Evolutionary conservation across 768 basidiomycete genomes (phyloP), one percentile per base, ranked within the genome.

Genomic region (Lepiota subincarnata): DNA sequence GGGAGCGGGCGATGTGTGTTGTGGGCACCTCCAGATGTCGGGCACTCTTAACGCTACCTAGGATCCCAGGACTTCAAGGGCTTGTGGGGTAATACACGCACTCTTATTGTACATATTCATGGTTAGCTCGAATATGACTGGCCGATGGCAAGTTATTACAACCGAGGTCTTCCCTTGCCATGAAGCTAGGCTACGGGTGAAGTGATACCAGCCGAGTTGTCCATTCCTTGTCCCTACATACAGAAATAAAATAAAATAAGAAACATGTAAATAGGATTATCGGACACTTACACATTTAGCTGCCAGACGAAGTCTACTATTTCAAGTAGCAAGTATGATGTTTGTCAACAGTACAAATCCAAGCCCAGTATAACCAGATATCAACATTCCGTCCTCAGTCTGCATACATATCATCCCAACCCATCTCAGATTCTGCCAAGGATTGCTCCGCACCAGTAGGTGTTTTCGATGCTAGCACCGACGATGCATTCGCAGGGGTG

Each of bases 1-100:
- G 91, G 67, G 1, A 87, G 83, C 55, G 91, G 91, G 22, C 76
- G 87, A 49, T 92, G 90, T 64, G 79, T 88, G 11, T 68, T 93
- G 10, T 93, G 91, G 91, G 89, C 85, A 26, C 80, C 79, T 7
- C 55, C 48, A 13, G 64, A 64, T 47, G 59, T 60, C 48, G 60
- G 57, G 54, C n/a, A 28, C 31, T 55, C 36, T 43, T 45, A 31
- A 50, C 14, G 19, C 11, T 11, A 43, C 35, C 20, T 24, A 52
- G n/a, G 8, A 31, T 26, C 16, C 45, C 28, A n/a, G n/a, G n/a
- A n/a, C n/a, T n/a, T n/a, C n/a, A n/a, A n/a, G n/a, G n/a, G n/a
- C n/a, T n/a, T n/a, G n/a, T n/a, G n/a, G n/a, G n/a, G n/a, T n/a
- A n/a, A 28, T 44, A 18, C 57, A 31, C 7, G 31, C 7, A 7